Base-by-base conservation (phyloP, 805 yeast genomes). In the Wickerhamomyces alni region DNA sequence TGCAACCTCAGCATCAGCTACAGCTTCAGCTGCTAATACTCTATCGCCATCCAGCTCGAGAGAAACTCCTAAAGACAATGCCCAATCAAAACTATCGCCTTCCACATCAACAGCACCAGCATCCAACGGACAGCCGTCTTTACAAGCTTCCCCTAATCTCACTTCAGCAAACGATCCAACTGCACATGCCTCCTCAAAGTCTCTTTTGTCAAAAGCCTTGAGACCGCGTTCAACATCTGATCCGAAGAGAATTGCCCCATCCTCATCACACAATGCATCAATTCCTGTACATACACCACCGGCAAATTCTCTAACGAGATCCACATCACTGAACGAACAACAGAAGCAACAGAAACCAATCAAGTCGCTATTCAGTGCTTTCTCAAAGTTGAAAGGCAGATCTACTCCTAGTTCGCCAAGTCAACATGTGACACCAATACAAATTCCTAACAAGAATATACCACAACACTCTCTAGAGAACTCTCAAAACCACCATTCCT, bases 291-390 rank as follows among this genome's bases (percentile, higher is more conserved):
- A 21, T 29, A 11, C 13, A 30, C 22, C 26, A 24, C 18, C 33
- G 28, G 24, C 24, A 6, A 16, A 16, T 28, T 38, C 17, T 30
- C 9, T 47, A 24, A 37, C 42, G 15, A 48, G 57, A 26, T 54
- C 59, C 11, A 46, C 35, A 31, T 51, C 55, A 0, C 30, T 51
- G 9, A 43, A 33, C 17, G 46, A 44, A 15, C 28, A 33, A 17
- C 19, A 17, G 37, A 39, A 38, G 34, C 40, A 22, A 33, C 38
- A 48, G 35, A 48, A 58, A 41, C 58, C 52, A 12, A 50, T 46
- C 35, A 53, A 56, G 39, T 57, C 62, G 1, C 33, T 59, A 13
- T 58, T 59, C 41, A 50, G 57, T 29, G 54, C 58, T 7, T 58
- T 58, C 30, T 54, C 61, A n/a, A 57, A 57, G 40, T 47, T 55